These are phyloP conservation scores for Leishmania turanica DNA, from an alignment of 208 protist species.

Conservation along the genomic window DNA sequence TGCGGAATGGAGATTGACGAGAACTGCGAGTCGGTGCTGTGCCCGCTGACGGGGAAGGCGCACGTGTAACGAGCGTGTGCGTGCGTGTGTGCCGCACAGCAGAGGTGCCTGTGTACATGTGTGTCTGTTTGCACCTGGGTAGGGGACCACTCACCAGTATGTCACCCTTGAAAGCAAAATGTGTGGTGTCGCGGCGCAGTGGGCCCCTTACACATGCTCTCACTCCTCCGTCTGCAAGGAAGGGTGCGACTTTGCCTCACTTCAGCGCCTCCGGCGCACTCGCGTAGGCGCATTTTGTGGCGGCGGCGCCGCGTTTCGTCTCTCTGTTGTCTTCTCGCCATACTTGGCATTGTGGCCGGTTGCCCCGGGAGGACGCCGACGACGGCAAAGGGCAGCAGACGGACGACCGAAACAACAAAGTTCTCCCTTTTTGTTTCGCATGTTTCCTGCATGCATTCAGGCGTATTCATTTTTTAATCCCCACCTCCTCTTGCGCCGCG, in stretches of 20 bases:
- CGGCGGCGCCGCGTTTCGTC: not conserved
- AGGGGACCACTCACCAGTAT: not conserved
- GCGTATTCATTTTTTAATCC: not conserved
- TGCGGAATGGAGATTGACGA: conserved; percentile 59
- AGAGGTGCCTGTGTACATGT: not conserved
- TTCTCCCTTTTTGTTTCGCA: not conserved
- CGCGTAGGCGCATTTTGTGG: not conserved
- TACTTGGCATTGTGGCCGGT: not conserved
- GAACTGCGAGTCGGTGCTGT: conserved; percentile 21
- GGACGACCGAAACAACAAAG: not conserved
- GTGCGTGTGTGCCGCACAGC: not conserved
- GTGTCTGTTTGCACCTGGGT: not conserved
- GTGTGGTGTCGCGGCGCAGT: not conserved
- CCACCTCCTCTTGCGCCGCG: not conserved
- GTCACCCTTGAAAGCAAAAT: not conserved
- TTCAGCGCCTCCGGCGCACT: not conserved
- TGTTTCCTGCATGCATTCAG: not conserved
- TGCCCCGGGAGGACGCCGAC: not conserved
- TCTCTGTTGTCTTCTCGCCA: not conserved
- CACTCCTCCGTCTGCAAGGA: not conserved
- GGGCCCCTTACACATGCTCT: not conserved
- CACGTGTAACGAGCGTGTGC: conserved; percentile 31
- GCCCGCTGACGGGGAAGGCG: conserved; percentile 54
- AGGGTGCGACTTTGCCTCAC: not conserved
- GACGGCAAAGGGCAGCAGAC: not conserved